Percentiles rank a stretch among this genome's conserved stretches.
Conservation (phyloP, 2,329 filamentous ascomycete genomes). For the Exophiala lecanii-corni region DNA sequence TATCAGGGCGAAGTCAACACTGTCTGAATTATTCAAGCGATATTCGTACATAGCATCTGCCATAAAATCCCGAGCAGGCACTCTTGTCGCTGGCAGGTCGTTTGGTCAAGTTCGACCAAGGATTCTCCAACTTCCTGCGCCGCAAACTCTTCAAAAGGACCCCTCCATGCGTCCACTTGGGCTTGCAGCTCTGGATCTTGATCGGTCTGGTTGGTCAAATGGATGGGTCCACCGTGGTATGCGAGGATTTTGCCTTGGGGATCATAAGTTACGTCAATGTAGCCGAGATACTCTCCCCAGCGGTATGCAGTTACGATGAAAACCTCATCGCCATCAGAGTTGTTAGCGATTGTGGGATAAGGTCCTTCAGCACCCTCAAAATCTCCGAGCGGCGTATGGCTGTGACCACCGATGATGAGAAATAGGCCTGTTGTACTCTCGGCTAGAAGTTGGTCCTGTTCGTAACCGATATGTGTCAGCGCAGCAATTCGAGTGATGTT, state of each 20-base stretch:
- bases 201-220: constrained; percentile 6
- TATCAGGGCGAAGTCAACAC: constrained; percentile 7
- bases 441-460: constrained; percentile 6
- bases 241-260: constrained; percentile 4
- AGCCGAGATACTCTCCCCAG: constrained; percentile 10
- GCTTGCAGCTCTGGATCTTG: constrained; percentile 6
- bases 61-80: constrained; percentile 9
- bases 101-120: constrained; percentile 5
- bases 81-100: constrained; percentile 7
- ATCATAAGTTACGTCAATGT: constrained; percentile 9
- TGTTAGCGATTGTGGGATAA: constrained; percentile 10
- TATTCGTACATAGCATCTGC: constrained; percentile 9
- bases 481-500: constrained; percentile 11
- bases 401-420: constrained; percentile 11
- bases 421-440: constrained; percentile 6
- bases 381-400: constrained; percentile 6
- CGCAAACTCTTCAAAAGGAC: constrained; percentile 4
- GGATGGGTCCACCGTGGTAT: constrained; percentile 7
- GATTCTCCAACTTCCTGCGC: constrained; percentile 1
- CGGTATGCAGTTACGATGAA: constrained; percentile 11
- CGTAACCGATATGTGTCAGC: constrained; percentile 8
- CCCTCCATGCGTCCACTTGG: constrained; percentile 4
- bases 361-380: constrained; percentile 5
- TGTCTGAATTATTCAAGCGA: constrained; percentile 1
- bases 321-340: constrained; percentile 7